Conservation (phyloP, 352 stramenopile genomes). For the Pythium vanterpoolii region DNA sequence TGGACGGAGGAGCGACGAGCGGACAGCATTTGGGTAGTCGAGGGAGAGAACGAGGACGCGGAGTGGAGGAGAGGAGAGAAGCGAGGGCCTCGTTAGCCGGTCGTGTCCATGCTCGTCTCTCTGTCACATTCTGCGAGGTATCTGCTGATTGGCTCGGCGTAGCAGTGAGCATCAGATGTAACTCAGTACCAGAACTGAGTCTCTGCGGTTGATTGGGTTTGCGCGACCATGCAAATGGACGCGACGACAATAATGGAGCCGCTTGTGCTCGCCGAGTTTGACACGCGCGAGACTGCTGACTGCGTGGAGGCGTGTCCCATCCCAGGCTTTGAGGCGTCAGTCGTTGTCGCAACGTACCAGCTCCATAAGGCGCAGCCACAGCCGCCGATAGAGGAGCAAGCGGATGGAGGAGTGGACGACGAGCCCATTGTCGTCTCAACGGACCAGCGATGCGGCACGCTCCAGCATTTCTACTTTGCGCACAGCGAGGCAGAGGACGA, state of each 20-base stretch:
- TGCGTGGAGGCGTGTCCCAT: constrained; percentile 81
- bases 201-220: not conserved
- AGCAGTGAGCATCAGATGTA: not conserved
- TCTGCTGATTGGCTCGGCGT: constrained; percentile 1
- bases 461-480: constrained; percentile 61
- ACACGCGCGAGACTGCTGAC: constrained; percentile 77
- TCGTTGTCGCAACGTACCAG: constrained; percentile 82
- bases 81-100: not conserved
- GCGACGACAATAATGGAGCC: constrained; percentile 8
- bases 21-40: not conserved
- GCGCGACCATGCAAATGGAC: not conserved
- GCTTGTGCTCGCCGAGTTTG: constrained; percentile 59
- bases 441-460: constrained; percentile 54
- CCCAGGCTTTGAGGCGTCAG: constrained; percentile 48
- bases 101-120: not conserved
- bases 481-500: constrained; percentile 22
- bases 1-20: not conserved
- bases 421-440: not conserved
- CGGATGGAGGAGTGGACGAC: not conserved
- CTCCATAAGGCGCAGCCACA: constrained; percentile 54
- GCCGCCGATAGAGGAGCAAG: not conserved
- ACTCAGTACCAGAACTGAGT: not conserved
- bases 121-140: not conserved
- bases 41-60: not conserved
- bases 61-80: not conserved